A percentile compares a stretch with the other conserved stretches of the same genome.
Conservation (phyloP, 1,284 basidiomycete genomes). For the Tilletiopsis washingtonensis region DNA sequence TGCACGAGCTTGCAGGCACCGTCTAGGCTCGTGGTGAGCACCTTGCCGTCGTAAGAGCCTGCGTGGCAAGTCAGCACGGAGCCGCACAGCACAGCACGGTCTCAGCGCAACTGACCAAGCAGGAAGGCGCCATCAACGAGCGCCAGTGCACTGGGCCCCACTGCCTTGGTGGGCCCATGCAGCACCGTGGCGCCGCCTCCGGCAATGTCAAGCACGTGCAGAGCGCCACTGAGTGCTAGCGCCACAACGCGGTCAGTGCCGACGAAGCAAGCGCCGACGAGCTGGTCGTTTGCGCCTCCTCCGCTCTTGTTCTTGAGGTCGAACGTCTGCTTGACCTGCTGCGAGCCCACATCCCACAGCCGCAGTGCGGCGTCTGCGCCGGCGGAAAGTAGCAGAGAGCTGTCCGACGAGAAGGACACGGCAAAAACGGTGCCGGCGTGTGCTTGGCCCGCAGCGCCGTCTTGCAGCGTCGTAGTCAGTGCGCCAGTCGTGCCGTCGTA, state of each 20-base stretch:
- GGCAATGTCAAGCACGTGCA: constrained; percentile 56
- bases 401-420: constrained; percentile 54
- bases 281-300: constrained; percentile 54
- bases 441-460: constrained; percentile 10
- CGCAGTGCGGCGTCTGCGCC: constrained; percentile 71
- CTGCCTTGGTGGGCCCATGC: neutral
- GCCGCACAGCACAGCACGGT: no score
- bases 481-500: constrained; percentile 90
- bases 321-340: constrained; percentile 16
- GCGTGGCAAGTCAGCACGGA: no score
- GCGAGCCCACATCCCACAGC: constrained; percentile 28
- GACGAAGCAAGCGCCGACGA: constrained; percentile 75
- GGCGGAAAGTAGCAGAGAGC: constrained; percentile 66
- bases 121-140: neutral
- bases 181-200: constrained; percentile 48
- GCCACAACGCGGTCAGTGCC: constrained; percentile 65
- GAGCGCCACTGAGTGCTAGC: constrained; percentile 70
- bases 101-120: constrained; percentile 1
- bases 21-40: constrained; percentile 13
- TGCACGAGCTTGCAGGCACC: constrained; percentile 22
- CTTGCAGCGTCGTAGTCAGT: constrained; percentile 44
- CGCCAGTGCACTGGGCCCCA: constrained; percentile 2
- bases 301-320: constrained; percentile 23
- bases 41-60: constrained; percentile 11
- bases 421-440: constrained; percentile 50